Conservation (phyloP, 768 basidiomycete species). For the Suillus fuscotomentosus region DNA sequence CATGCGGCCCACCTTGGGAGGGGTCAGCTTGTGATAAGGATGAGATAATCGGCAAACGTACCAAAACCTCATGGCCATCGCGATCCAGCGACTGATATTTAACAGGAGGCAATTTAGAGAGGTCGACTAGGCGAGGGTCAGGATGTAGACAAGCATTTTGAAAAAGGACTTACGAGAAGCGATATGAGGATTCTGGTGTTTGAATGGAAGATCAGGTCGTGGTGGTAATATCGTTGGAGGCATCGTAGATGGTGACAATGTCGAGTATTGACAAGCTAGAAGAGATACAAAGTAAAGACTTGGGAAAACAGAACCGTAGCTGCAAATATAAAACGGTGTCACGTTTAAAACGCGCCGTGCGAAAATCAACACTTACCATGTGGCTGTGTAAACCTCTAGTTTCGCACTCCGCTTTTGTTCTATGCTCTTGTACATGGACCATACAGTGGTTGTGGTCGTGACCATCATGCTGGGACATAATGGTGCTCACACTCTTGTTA, state of each 20-base stretch:
- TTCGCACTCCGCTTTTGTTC: constrained; percentile 27
- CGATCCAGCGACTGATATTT: constrained; percentile 92
- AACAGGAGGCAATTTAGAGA: constrained; percentile 59
- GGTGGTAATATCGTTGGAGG: constrained; percentile 28
- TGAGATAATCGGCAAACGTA: constrained; percentile 30
- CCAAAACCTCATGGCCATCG: constrained; percentile 85
- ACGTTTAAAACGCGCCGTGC: constrained; percentile 34
- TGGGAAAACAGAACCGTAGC: constrained; percentile 5
- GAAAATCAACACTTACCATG: constrained; percentile 28
- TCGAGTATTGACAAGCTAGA: neutral
- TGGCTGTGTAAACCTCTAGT: constrained; percentile 11
- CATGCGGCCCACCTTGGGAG: constrained; percentile 71
- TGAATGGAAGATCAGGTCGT: constrained; percentile 52
- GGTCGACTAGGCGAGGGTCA: constrained; percentile 30
- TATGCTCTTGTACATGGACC: neutral
- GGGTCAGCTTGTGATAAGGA: constrained; percentile 14
- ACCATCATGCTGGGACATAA: neutral
- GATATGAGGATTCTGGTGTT: constrained; percentile 51
- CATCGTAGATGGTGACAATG: neutral
- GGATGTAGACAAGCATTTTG: neutral
- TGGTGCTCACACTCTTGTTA: neutral
- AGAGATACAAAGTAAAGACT: constrained; percentile 6
- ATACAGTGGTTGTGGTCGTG: neutral
- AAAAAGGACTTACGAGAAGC: constrained; percentile 36
- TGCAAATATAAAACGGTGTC: constrained; percentile 16